Conservation (phyloP, 805 yeast genomes). For the Debaryomyces tyrocola region DNA sequence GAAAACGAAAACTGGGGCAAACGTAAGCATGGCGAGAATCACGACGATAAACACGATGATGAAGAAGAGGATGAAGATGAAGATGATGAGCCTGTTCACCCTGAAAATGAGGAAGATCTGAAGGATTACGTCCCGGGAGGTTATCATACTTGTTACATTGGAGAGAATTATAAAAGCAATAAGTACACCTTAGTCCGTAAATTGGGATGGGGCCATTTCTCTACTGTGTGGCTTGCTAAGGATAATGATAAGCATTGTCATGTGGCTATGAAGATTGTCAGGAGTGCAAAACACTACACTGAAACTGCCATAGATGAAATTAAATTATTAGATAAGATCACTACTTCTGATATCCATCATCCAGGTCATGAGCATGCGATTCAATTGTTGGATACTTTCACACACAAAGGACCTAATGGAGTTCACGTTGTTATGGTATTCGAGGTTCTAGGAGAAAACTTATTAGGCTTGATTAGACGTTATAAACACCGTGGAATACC, state of each 20-base stretch:
- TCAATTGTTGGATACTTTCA: slow-evolving; percentile 77
- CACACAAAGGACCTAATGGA: slow-evolving; percentile 89
- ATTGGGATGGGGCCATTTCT: slow-evolving; percentile 98
- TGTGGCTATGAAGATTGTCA: slow-evolving; percentile 92
- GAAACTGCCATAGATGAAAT: slow-evolving; percentile 96
- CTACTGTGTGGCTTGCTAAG: slow-evolving; percentile 90
- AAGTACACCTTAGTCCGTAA: slow-evolving; percentile 82
- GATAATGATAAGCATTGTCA: slow-evolving; percentile 57
- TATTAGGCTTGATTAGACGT: slow-evolving; percentile 78
- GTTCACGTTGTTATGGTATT: slow-evolving; percentile 95
- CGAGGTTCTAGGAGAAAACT: slow-evolving; percentile 93
- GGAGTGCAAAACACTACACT: slow-evolving; percentile 86
- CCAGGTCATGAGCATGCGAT: slow-evolving; percentile 84
- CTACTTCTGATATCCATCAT: slow-evolving; percentile 62
- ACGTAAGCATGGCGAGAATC: slow-evolving; percentile 4
- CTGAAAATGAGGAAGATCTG: slow-evolving; percentile 75
- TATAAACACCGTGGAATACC: slow-evolving; percentile 83
- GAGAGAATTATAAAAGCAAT: slow-evolving; percentile 76
- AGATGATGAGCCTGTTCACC: slow-evolving; percentile 27
- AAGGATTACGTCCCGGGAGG: slow-evolving; percentile 92
- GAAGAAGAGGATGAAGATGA: slow-evolving; percentile 26
- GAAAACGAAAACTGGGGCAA: slow-evolving; percentile 6
- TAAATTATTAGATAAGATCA: slow-evolving; percentile 66
- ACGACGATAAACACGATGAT: slow-evolving; percentile 11
- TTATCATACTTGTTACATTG: slow-evolving; percentile 89